Percentiles rank a stretch among this genome's conserved stretches.
These are phyloP conservation scores for Nannochloris sp. DNA, from an alignment of 139 green algal genomes.

Conservation along the genomic window DNA sequence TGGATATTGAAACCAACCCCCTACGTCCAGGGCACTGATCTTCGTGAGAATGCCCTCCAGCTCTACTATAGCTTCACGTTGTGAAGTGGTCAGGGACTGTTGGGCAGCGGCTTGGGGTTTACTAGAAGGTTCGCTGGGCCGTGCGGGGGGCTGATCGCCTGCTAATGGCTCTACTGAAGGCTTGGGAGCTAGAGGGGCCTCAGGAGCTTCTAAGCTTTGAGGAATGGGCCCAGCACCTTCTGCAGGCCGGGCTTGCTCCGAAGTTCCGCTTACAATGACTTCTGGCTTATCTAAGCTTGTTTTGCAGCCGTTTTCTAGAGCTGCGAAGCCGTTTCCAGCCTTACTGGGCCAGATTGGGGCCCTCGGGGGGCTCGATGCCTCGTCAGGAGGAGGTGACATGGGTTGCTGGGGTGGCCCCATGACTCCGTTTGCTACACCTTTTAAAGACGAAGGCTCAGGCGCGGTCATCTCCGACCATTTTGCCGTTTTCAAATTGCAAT, in stretches of 20 bases:
- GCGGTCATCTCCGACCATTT: too few relatives aligned
- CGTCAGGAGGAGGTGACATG: neutral
- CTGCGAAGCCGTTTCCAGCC: too few relatives aligned
- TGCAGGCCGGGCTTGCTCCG: neutral
- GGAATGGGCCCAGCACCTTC: neutral
- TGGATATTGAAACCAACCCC: slow-evolving; percentile 46
- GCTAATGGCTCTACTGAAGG: too few relatives aligned
- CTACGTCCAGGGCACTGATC: slow-evolving; percentile 22
- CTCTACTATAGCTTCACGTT: neutral
- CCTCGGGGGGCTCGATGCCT: too few relatives aligned
- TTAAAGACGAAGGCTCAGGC: too few relatives aligned
- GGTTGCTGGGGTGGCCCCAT: neutral
- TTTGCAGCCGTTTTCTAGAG: too few relatives aligned
- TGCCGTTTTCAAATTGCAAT: too few relatives aligned
- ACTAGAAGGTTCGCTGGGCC: too few relatives aligned
- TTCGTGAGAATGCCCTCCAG: slow-evolving; percentile 24
- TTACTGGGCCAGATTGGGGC: too few relatives aligned
- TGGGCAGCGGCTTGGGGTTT: neutral
- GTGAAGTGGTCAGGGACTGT: neutral
- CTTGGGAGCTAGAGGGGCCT: neutral
- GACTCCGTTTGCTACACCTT: too few relatives aligned
- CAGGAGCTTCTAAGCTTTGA: neutral
- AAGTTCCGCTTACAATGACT: neutral
- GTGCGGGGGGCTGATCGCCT: too few relatives aligned
- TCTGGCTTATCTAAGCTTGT: too few relatives aligned